Conservation (phyloP, 2,329 filamentous ascomycete genomes). For the Macrophomina tecta region DNA sequence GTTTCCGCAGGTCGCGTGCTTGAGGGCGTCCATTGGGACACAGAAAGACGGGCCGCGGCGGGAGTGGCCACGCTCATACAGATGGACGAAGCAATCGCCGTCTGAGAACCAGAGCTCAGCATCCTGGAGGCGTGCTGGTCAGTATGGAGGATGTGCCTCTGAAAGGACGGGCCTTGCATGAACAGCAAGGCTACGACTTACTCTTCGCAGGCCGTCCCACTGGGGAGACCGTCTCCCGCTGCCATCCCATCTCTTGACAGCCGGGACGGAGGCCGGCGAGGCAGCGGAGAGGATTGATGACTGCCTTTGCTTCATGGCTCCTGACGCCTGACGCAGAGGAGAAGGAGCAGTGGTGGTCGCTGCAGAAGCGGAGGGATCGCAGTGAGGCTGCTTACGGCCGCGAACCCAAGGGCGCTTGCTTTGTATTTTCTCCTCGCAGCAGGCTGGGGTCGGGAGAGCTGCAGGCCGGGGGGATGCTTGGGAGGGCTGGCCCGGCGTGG, state of each 20-base stretch:
- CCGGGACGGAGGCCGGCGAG: constrained; percentile 29
- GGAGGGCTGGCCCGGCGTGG: not conserved
- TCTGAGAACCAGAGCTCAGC: constrained; percentile 71
- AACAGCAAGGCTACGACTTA: constrained; percentile 36
- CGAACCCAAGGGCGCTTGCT: constrained; percentile 6
- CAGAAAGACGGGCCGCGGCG: constrained; percentile 71
- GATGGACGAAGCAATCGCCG: constrained; percentile 73
- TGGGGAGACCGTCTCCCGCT: constrained; percentile 37
- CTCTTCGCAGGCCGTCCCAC: constrained; percentile 56
- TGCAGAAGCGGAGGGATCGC: constrained; percentile 3
- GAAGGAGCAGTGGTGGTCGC: not conserved
- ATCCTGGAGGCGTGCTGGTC: constrained; percentile 59
- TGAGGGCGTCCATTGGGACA: constrained; percentile 64
- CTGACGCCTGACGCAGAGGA: not conserved
- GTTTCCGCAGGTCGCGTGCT: constrained; percentile 64
- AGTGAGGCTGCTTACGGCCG: constrained; percentile 15
- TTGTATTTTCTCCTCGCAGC: not conserved
- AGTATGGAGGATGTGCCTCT: not conserved
- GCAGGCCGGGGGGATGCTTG: not conserved
- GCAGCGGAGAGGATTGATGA: constrained; percentile 16
- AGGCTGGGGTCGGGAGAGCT: not conserved
- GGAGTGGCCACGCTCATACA: constrained; percentile 71
- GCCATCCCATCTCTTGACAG: constrained; percentile 47
- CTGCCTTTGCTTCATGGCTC: constrained; percentile 19
- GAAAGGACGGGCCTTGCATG: constrained; percentile 11